These are phyloP conservation scores for Exophiala sideris DNA, from an alignment of 2,329 filamentous ascomycete genomes.

Conservation along the genomic window DNA sequence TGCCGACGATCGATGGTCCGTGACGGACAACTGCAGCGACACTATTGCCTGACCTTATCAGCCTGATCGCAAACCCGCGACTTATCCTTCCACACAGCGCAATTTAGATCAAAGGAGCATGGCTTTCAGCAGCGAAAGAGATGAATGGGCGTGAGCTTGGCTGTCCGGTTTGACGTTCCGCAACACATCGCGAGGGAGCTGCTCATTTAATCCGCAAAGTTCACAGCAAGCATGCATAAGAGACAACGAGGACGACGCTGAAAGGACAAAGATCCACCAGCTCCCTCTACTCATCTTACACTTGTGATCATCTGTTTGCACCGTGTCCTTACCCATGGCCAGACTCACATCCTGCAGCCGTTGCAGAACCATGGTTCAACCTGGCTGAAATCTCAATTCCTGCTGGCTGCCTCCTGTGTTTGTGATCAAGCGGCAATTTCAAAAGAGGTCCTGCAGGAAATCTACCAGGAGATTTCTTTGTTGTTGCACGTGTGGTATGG, in stretches of 20 bases:
- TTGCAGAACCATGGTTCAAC: constrained; percentile 22
- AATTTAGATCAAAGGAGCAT: too few relatives aligned
- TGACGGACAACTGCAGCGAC: too few relatives aligned
- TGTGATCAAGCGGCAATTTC: constrained; percentile 7
- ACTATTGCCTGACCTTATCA: not conserved
- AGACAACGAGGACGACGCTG: constrained; percentile 8
- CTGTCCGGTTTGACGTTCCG: not conserved
- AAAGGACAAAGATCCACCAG: constrained; percentile 15
- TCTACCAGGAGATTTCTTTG: constrained; percentile 7
- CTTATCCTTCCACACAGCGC: too few relatives aligned
- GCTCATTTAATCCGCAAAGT: constrained; percentile 11
- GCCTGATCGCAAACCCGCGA: not conserved
- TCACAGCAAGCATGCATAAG: constrained; percentile 3
- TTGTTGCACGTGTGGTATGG: constrained; percentile 24
- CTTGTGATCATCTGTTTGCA: constrained; percentile 15
- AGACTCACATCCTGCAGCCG: constrained; percentile 9
- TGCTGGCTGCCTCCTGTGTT: constrained; percentile 18
- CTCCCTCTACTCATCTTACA: constrained; percentile 20
- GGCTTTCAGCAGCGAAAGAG: not conserved
- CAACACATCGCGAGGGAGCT: constrained; percentile 7
- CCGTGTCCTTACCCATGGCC: constrained; percentile 7
- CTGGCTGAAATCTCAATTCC: constrained; percentile 27
- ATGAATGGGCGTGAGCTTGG: not conserved
- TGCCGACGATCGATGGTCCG: too few relatives aligned
- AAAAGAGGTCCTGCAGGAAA: constrained; percentile 6